A percentile compares a stretch with the other conserved stretches of the same genome.
phyloP scores from a whole-genome alignment of 2,329 filamentous ascomycete genomes.

The Colletotrichum cordylinicola region DNA sequence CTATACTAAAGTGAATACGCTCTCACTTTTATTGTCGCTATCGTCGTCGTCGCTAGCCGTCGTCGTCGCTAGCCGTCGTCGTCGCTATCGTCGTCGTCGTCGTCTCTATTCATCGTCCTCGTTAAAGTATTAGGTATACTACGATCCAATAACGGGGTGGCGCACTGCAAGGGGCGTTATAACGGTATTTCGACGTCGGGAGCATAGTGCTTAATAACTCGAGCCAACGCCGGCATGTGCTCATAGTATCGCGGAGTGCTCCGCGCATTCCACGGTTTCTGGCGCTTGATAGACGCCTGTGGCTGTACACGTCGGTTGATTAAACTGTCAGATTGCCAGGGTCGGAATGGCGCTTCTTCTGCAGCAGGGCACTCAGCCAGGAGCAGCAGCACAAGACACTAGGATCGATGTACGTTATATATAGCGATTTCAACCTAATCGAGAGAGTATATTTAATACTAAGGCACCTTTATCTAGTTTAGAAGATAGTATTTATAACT shows the following conservation, averaged over 20 bases:
- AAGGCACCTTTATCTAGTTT: too few species aligned
- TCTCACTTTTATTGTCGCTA: too few species aligned
- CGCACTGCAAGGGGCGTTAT: background rate
- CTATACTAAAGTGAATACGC: too few species aligned
- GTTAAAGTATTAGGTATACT: too few species aligned
- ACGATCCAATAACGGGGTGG: too few species aligned
- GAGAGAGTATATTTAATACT: constrained; percentile 30
- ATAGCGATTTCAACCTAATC: constrained; percentile 39
- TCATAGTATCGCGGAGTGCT: background rate
- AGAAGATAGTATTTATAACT: too few species aligned
- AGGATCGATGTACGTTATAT: constrained; percentile 34
- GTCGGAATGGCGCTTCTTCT: too few species aligned
- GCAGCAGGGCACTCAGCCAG: background rate
- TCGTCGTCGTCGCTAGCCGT: too few species aligned
- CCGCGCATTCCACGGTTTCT: background rate
- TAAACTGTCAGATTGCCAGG: too few species aligned
- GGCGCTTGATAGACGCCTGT: background rate
- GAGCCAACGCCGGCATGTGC: background rate
- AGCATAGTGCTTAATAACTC: background rate
- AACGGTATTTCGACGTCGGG: background rate
- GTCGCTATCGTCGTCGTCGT: too few species aligned
- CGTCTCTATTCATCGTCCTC: too few species aligned
- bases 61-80: too few species aligned
- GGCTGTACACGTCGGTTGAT: background rate
- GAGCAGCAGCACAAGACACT: constrained; percentile 23